Base-by-base conservation (phyloP, 2,329 filamentous ascomycete species). In the Grosmannia huntii region DNA sequence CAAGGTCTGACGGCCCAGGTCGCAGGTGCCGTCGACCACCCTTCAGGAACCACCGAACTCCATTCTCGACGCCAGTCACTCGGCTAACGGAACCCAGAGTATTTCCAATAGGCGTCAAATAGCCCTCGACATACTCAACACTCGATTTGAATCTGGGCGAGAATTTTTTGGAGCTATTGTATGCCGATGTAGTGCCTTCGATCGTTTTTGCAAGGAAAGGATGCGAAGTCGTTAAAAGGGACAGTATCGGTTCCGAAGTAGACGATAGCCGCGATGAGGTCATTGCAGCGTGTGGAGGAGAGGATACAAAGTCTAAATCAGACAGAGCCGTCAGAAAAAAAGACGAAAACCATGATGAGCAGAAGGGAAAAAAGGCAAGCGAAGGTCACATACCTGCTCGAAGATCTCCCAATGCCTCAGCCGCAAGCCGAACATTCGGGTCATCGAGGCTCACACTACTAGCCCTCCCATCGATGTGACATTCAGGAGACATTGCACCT, bases 71-170 rank as follows among this genome's bases (percentile, higher is more conserved):
- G 60, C 92, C 92, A 0, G 92, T 96, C 36, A 85, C 85, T 33
- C 89, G 83, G 33, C 90, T 87, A 6, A 96, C 88, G 0, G 84
- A 87, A 16, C 89, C 88, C 33, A 96, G 88, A 0, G 89, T 94
- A 67, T 89, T 94, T 56, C 89, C 89, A 56, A 96, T 83, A 1
- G 90, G 90, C 1, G 87, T 89, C 56, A 96, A 83, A 64, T 89
- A 92, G 53, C 89, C 86, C 70, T 97, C 92, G 23, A 96, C 85
- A 65, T 95, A 90, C 69, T 96, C 90, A 54, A 89, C 92, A 61
- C 90, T 83, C n/a, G 88, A 87, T 70, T 89, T 90, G 68, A 96
- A 89, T 2, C 60, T 82, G 0, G 92, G 90, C 1, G 90, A 95
- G 66, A 92, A 95, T 64, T 91, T 89, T 71, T 97, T 96, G 12